Percentiles rank a stretch among this genome's conserved stretches.
phyloP scores from a whole-genome alignment of 805 yeast species.

The Deakozyma indianensis region DNA sequence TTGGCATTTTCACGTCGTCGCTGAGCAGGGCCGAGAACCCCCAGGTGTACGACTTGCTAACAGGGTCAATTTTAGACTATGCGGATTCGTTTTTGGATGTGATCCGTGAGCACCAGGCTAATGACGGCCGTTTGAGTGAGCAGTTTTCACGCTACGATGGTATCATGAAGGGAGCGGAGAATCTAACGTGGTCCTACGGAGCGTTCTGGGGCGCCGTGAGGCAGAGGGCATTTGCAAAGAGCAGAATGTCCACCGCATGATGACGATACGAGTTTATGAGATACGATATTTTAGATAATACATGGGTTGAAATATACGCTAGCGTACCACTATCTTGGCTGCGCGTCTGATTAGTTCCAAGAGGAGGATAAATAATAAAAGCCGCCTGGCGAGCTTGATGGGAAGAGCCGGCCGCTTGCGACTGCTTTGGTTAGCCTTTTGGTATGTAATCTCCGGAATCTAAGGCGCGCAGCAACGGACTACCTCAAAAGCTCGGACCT shows the following conservation, averaged over 20 bases:
- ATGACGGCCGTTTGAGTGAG: constrained; percentile 68
- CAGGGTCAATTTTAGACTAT: constrained; percentile 18
- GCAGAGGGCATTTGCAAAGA: not conserved
- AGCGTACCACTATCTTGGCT: no score
- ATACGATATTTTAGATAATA: not conserved
- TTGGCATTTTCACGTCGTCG: not conserved
- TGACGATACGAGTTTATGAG: not conserved
- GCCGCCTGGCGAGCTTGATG: no score
- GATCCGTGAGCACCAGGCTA: constrained; percentile 33
- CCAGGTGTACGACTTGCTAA: constrained; percentile 9
- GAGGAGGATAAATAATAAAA: no score
- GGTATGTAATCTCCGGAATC: no score
- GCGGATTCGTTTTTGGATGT: constrained; percentile 36
- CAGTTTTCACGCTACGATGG: constrained; percentile 76
- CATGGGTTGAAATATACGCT: not conserved
- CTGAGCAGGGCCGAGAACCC: constrained; percentile 3
- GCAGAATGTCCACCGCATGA: constrained; percentile 1
- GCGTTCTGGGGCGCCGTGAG: constrained; percentile 51
- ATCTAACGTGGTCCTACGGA: constrained; percentile 85
- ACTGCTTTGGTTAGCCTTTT: no score
- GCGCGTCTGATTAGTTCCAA: no score
- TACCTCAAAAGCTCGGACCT: no score
- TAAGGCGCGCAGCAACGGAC: no score
- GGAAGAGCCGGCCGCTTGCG: no score
- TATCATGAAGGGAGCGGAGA: constrained; percentile 73